Evolutionary conservation across 208 protist genomes (phyloP).

Genomic region (Herpetomonas samuelpessoai): DNA sequence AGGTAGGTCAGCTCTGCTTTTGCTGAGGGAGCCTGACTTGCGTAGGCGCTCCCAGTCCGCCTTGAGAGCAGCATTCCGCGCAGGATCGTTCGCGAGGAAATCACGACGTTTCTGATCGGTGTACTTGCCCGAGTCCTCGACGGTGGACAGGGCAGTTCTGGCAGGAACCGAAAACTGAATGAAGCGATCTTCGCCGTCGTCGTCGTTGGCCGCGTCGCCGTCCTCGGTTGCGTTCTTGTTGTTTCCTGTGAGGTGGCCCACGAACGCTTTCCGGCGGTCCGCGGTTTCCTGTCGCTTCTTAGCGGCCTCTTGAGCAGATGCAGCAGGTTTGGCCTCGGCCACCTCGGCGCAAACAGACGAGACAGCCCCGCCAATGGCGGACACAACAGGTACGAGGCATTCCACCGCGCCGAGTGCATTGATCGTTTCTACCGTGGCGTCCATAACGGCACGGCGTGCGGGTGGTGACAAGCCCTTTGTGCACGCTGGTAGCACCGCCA

Average conservation of each 20-base stretch:
- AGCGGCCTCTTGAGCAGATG: conserved; percentile 14
- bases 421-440: conserved; percentile 69
- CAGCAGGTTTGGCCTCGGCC: conserved; percentile 8
- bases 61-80: conserved; percentile 34
- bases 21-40: conserved; percentile 41
- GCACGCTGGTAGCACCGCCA: conserved; percentile 41
- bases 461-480: conserved; percentile 61
- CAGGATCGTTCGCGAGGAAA: conserved; percentile 41
- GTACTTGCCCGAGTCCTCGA: conserved; percentile 29
- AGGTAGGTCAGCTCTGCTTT: conserved; percentile 52
- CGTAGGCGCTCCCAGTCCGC: conserved; percentile 63
- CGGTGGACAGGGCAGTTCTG: conserved; percentile 60
- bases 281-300: conserved; percentile 32
- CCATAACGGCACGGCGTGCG: conserved; percentile 56
- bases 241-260: conserved; percentile 46
- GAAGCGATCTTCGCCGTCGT: conserved; percentile 44
- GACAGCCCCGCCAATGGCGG: conserved; percentile 59
- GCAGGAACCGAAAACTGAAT: conserved; percentile 56
- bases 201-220: background rate
- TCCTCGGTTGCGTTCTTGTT: conserved; percentile 5
- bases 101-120: conserved; percentile 33
- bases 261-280: conserved; percentile 69
- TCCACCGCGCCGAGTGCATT: conserved; percentile 55
- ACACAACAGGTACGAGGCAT: conserved; percentile 69
- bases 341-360: conserved; percentile 19